Percentiles rank a stretch among this genome's conserved stretches.
Evolutionary conservation across 2,329 filamentous ascomycete species (phyloP).

Genomic region (Penicillium crustosum): DNA sequence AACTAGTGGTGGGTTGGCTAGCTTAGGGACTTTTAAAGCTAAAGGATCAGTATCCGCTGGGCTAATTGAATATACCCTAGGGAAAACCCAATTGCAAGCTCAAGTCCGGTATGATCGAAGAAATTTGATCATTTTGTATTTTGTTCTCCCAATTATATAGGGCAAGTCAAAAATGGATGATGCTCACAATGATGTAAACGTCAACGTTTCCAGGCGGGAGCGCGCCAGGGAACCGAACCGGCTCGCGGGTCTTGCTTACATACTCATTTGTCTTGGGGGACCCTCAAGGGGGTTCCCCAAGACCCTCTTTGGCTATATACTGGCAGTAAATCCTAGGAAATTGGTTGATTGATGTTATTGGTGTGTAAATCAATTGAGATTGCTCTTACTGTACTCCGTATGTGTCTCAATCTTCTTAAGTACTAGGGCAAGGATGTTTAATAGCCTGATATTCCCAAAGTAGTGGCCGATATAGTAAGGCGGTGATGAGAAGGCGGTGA

Average conservation of each 20-base stretch:
- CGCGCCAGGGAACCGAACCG: conserved; percentile 18
- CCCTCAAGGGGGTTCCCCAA: no score
- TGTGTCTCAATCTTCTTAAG: not conserved
- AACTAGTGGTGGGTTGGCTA: conserved; percentile 1
- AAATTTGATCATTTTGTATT: not conserved
- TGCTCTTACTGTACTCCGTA: not conserved
- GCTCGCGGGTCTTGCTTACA: conserved; percentile 17
- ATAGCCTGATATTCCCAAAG: not conserved
- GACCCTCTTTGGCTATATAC: not conserved
- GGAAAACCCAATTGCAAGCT: not conserved
- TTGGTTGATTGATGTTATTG: not conserved
- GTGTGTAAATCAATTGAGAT: not conserved
- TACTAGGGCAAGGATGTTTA: not conserved
- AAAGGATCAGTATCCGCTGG: not conserved
- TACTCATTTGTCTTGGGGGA: conserved; percentile 8
- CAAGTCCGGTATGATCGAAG: not conserved
- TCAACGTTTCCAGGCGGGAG: conserved; percentile 6
- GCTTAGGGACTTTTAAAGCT: conserved; percentile 1
- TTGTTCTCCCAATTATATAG: not conserved
- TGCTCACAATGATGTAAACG: conserved; percentile 31
- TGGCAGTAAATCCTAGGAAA: not conserved
- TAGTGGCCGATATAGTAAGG: not conserved
- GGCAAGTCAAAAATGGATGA: conserved; percentile 19
- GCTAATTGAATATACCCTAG: not conserved
- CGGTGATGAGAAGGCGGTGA: conserved; percentile 5